Evolutionary conservation across 148 eudicot species (phyloP), one percentile per base, ranked within the genome.

Genomic region (Chenopodium album): DNA sequence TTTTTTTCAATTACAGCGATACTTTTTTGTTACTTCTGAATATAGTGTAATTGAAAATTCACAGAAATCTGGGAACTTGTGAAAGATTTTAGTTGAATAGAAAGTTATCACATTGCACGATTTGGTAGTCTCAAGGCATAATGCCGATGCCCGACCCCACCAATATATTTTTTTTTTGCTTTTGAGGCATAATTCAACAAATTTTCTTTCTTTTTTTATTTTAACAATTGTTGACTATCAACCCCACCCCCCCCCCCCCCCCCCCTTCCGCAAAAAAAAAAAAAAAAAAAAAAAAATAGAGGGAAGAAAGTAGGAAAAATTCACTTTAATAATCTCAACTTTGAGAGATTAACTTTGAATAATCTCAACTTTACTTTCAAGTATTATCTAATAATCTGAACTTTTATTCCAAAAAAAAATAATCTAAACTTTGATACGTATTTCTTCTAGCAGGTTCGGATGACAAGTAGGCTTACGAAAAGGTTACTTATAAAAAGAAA

Each of bases 31-130:
- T 66, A 14, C 62, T 12, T 75, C 52, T 46, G 60, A 70, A 69
- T 82, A 82, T 71, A 69, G 23, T 54, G 60, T 60, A 32, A 70
- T 34, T 4, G 37, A 34, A 34, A 34, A 34, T 63, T 74, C 80
- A 77, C 78, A 77, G 78, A 73, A 71, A 71, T 65, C 26, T 71
- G 76, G 31, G 28, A 67, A 81, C 70, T 26, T 77, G 14, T 66
- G 87, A 66, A 62, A 81, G 1, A 46, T 52, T 50, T 76, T 70
- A 80, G 70, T 44, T 77, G 31, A 66, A 80, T 50, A 68, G 50
- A 59, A 68, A 79, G 47, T 28, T 52, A 66, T 63, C 12, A 76
- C 60, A 79, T 62, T 80, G 72, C 75, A 75, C 60, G 80, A 80
- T 34, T 56, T 41, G 32, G 71, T 60, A 74, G 20, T 50, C 78